A percentile compares a stretch with the other conserved stretches of the same genome.
phyloP scores from a whole-genome alignment of 352 stramenopile genomes.

The Phytophthora niederhauseri region DNA sequence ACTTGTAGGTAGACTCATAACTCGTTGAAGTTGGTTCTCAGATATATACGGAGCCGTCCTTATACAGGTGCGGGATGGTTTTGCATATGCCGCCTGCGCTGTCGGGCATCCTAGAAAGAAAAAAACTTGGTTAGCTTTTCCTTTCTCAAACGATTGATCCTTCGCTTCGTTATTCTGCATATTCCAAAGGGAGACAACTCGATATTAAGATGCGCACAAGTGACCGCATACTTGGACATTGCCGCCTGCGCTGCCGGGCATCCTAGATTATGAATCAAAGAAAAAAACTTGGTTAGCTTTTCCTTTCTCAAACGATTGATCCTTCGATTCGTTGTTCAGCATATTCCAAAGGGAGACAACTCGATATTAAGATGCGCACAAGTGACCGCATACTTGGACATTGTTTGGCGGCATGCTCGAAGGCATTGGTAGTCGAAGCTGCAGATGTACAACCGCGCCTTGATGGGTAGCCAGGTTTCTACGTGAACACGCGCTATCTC shows the following conservation, averaged over 20 bases:
- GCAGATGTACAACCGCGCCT: background rate
- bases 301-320: background rate
- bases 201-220: background rate
- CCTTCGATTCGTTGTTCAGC: background rate
- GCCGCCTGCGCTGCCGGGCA: slow-evolving; percentile 4
- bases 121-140: background rate
- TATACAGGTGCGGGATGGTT: slow-evolving; percentile 22
- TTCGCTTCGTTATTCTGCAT: background rate
- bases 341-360: background rate
- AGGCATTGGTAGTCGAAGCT: background rate
- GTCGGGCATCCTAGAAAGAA: background rate
- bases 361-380: background rate
- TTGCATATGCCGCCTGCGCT: slow-evolving; percentile 20
- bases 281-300: background rate
- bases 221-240: background rate
- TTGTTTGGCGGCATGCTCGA: background rate
- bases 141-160: background rate
- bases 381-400: background rate
- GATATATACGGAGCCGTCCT: slow-evolving; percentile 31
- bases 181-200: background rate
- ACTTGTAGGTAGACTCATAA: background rate
- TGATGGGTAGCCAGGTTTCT: background rate
- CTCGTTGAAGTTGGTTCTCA: slow-evolving; percentile 27
- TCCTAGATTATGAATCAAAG: no score
- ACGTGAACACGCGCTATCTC: slow-evolving; percentile 11